phyloP scores from a whole-genome alignment of 2,329 filamentous ascomycete species.

The Aspergillus sojae region DNA sequence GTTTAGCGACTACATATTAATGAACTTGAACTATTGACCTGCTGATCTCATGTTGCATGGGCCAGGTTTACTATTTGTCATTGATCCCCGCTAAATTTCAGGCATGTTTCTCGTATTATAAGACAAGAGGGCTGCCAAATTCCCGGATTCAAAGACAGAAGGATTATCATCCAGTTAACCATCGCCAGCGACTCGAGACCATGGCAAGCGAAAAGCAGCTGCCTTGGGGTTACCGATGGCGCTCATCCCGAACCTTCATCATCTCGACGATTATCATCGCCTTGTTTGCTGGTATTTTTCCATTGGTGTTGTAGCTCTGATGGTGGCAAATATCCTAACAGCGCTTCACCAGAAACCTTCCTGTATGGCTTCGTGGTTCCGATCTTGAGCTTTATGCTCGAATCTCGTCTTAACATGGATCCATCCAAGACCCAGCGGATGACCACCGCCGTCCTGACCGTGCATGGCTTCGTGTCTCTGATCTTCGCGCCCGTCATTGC shows the following conservation, averaged over 20 bases:
- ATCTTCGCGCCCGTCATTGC: conserved; percentile 29
- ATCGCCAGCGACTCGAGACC: background rate
- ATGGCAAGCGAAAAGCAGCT: background rate
- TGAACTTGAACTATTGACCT: background rate
- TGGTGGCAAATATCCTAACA: background rate
- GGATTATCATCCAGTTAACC: background rate
- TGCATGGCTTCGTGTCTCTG: conserved; percentile 30
- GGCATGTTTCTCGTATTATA: background rate
- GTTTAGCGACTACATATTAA: background rate
- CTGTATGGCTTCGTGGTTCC: conserved; percentile 39
- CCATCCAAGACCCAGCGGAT: conserved; percentile 27
- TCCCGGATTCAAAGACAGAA: background rate
- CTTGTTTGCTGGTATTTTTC: conserved; percentile 18
- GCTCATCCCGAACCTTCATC: conserved; percentile 19
- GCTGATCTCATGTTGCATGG: background rate
- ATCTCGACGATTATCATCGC: conserved; percentile 15
- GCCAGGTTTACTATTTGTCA: background rate
- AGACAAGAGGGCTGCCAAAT: background rate
- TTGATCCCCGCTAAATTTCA: background rate
- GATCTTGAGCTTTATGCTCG: conserved; percentile 36
- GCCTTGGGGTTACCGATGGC: conserved; percentile 18
- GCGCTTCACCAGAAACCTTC: conserved; percentile 27
- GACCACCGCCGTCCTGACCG: conserved; percentile 27
- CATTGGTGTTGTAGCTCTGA: background rate
- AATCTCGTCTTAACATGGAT: conserved; percentile 28